Conservation (phyloP, 352 stramenopile genomes). For the Aphanomyces stellatus region DNA sequence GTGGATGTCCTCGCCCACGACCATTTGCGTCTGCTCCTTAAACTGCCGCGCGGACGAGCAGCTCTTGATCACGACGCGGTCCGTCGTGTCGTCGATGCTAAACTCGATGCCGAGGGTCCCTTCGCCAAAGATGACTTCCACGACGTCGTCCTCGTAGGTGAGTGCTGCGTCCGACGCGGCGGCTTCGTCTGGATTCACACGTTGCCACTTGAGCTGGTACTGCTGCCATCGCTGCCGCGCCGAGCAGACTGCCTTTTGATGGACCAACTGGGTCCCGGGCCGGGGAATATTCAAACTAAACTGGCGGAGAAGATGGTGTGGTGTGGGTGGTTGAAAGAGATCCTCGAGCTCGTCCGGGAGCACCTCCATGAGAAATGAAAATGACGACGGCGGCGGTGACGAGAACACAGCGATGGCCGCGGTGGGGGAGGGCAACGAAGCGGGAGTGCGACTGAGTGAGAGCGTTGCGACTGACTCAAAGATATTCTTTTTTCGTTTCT, state of each 20-base stretch:
- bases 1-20: slow-evolving; percentile 31
- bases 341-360: background rate
- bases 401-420: too few species aligned
- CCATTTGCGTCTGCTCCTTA: slow-evolving; percentile 28
- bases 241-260: slow-evolving; percentile 29
- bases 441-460: too few species aligned
- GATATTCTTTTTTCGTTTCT: too few species aligned
- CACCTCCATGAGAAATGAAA: background rate
- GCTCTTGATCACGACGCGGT: slow-evolving; percentile 61
- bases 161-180: slow-evolving; percentile 23
- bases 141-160: slow-evolving; percentile 32
- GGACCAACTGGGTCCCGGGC: slow-evolving; percentile 19
- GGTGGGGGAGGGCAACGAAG: too few species aligned
- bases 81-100: slow-evolving; percentile 36
- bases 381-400: too few species aligned
- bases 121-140: slow-evolving; percentile 64
- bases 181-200: too few species aligned
- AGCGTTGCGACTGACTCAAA: too few species aligned
- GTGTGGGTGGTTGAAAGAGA: slow-evolving; percentile 6
- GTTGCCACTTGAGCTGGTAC: slow-evolving; percentile 46
- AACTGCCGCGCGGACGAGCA: slow-evolving; percentile 31
- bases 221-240: slow-evolving; percentile 49
- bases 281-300: slow-evolving; percentile 68
- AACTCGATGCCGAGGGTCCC: slow-evolving; percentile 72
- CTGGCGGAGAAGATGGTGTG: slow-evolving; percentile 57